Evolutionary conservation across 2,329 filamentous ascomycete genomes (phyloP).

Genomic region (Aspergillus luchuensis): DNA sequence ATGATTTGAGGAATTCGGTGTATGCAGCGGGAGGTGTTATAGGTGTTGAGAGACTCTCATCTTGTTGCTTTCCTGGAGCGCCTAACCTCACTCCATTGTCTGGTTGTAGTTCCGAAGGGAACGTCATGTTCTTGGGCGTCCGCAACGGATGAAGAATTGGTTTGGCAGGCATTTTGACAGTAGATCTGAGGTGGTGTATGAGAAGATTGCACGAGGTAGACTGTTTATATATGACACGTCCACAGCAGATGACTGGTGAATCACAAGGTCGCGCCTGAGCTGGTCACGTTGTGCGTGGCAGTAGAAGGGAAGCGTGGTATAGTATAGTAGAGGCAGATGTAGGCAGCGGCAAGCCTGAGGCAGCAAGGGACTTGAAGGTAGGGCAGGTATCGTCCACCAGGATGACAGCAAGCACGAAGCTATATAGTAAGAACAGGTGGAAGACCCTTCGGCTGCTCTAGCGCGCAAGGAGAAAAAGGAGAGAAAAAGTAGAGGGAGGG

Average conservation of each 20-base stretch:
- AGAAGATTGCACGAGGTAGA: background rate
- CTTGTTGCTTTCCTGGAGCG: slow-evolving; percentile 53
- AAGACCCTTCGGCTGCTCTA: background rate
- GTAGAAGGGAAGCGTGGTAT: slow-evolving; percentile 1
- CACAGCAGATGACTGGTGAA: background rate
- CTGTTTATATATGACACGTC: background rate
- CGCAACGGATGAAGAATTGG: slow-evolving; percentile 45
- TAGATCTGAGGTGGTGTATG: background rate
- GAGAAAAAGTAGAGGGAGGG: background rate
- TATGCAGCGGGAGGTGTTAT: slow-evolving; percentile 91
- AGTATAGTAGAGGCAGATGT: background rate
- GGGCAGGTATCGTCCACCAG: background rate
- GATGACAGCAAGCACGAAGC: background rate
- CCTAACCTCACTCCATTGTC: slow-evolving; percentile 58
- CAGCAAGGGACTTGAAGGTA: background rate
- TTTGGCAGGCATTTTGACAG: slow-evolving; percentile 35
- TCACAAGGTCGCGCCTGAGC: slow-evolving; percentile 10
- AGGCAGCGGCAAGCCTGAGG: background rate
- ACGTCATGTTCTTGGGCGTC: slow-evolving; percentile 47
- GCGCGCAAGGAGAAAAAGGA: background rate
- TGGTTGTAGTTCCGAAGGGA: slow-evolving; percentile 60
- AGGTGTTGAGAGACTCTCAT: slow-evolving; percentile 71
- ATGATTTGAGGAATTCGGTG: slow-evolving; percentile 85
- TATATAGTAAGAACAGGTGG: background rate
- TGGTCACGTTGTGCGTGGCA: slow-evolving; percentile 15